These are phyloP conservation scores for Larix kaempferi DNA, from an alignment of 75 land plant genomes.

Conservation along the genomic window DNA sequence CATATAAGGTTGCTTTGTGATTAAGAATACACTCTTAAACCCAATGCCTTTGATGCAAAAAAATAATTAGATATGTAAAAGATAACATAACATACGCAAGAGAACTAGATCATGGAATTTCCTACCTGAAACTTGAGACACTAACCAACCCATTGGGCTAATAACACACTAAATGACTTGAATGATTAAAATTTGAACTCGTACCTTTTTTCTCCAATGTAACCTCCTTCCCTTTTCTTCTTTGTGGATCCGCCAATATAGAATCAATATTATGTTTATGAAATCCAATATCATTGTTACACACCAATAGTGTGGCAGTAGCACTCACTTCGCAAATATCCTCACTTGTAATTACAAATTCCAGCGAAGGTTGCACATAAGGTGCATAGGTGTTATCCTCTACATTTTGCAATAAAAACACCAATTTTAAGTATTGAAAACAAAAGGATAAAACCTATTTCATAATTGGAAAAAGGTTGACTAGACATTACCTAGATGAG, in stretches of 20 bases:
- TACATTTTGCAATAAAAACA: slow-evolving; percentile 21
- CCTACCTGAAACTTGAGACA: too few relatives aligned
- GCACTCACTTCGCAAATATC: slow-evolving; percentile 38
- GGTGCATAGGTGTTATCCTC: slow-evolving; percentile 37
- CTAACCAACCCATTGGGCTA: too few relatives aligned
- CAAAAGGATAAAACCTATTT: too few relatives aligned
- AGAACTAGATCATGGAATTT: too few relatives aligned
- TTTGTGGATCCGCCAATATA: slow-evolving; percentile 49
- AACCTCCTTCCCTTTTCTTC: slow-evolving; percentile 25
- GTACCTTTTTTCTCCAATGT: slow-evolving; percentile 52
- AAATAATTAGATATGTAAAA: too few relatives aligned
- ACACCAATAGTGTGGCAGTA: slow-evolving; percentile 23
- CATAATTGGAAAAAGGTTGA: not conserved
- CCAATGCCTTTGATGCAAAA: too few relatives aligned
- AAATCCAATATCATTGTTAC: slow-evolving; percentile 53
- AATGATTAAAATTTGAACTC: too few relatives aligned
- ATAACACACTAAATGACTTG: too few relatives aligned
- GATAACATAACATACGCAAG: too few relatives aligned
- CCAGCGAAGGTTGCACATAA: slow-evolving; percentile 26
- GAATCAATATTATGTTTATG: slow-evolving; percentile 29
- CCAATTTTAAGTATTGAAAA: too few relatives aligned
- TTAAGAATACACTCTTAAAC: too few relatives aligned
- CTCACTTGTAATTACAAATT: slow-evolving; percentile 24
- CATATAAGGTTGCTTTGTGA: too few relatives aligned
- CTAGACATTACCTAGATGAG: slow-evolving; percentile 48